phyloP scores from a whole-genome alignment of 176 grass and related monocot genomes.

The Aegilops bicornis region DNA sequence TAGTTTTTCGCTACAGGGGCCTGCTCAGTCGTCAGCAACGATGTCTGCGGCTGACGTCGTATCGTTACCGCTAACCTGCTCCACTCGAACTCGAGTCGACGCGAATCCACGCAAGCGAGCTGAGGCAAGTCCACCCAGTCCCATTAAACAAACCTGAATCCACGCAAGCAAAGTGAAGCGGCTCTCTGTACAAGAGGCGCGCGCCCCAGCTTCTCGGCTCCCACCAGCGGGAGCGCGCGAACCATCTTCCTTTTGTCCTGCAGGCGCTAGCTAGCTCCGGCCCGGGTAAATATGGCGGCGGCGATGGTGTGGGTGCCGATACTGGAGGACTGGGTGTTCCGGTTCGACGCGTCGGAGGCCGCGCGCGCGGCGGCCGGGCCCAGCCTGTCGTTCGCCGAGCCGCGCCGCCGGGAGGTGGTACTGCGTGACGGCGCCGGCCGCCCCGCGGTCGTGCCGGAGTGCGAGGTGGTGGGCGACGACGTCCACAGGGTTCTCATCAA shows the following conservation, averaged over 20 bases:
- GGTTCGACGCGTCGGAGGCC: constrained; percentile 71
- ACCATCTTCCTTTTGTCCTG: background rate
- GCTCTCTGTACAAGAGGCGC: background rate
- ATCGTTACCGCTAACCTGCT: background rate
- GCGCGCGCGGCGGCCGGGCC: constrained; percentile 53
- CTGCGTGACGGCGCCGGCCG: constrained; percentile 16
- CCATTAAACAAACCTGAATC: constrained; percentile 33
- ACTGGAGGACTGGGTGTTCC: constrained; percentile 74
- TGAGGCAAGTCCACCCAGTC: background rate
- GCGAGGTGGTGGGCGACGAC: constrained; percentile 22
- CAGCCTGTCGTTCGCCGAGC: constrained; percentile 71
- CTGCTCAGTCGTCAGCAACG: background rate
- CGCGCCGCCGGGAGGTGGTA: constrained; percentile 44
- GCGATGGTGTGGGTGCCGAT: constrained; percentile 62
- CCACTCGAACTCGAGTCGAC: background rate
- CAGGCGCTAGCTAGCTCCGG: background rate
- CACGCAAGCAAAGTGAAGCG: constrained; percentile 17
- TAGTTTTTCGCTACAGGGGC: no score
- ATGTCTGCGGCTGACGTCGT: background rate
- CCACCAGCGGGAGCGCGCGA: background rate
- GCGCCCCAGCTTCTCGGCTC: background rate
- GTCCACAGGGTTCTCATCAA: constrained; percentile 65
- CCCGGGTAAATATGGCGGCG: background rate
- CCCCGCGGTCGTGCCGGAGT: constrained; percentile 49
- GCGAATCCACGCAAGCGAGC: background rate